Percentiles rank a stretch among this genome's conserved stretches.
phyloP scores from a whole-genome alignment of 257 asterid genomes.

The Solanum sejunctum region DNA sequence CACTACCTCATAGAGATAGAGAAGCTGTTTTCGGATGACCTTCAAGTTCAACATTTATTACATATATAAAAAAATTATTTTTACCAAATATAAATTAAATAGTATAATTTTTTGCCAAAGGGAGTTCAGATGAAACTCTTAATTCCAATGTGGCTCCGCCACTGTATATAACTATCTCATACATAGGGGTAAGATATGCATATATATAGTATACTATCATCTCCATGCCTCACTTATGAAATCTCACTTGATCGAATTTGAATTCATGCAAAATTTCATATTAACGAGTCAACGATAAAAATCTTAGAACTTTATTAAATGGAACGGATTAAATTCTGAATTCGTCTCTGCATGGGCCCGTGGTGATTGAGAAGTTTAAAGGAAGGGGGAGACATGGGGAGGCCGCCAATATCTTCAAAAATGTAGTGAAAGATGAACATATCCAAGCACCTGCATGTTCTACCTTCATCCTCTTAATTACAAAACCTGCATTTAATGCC shows the following conservation, averaged over 20 bases:
- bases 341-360: background rate
- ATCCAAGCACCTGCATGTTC: conserved; percentile 58
- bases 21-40: too few relatives aligned
- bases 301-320: background rate
- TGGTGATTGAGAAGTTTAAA: background rate
- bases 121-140: too few relatives aligned
- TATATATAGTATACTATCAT: too few relatives aligned
- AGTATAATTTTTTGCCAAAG: too few relatives aligned
- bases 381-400: conserved; percentile 25
- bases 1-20: too few relatives aligned
- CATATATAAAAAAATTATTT: too few relatives aligned
- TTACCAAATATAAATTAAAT: too few relatives aligned
- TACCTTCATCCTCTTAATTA: conserved; percentile 13
- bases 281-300: background rate
- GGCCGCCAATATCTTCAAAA: conserved; percentile 26
- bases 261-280: background rate
- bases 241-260: background rate
- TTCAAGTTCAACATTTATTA: too few relatives aligned
- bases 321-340: background rate
- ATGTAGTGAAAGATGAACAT: conserved; percentile 22
- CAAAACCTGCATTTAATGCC: conserved; percentile 52
- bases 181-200: too few relatives aligned
- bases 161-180: too few relatives aligned
- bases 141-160: too few relatives aligned
- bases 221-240: too few relatives aligned